Conservation (phyloP, 2,329 filamentous ascomycete species). For the Rhynchosporium graminicola region DNA sequence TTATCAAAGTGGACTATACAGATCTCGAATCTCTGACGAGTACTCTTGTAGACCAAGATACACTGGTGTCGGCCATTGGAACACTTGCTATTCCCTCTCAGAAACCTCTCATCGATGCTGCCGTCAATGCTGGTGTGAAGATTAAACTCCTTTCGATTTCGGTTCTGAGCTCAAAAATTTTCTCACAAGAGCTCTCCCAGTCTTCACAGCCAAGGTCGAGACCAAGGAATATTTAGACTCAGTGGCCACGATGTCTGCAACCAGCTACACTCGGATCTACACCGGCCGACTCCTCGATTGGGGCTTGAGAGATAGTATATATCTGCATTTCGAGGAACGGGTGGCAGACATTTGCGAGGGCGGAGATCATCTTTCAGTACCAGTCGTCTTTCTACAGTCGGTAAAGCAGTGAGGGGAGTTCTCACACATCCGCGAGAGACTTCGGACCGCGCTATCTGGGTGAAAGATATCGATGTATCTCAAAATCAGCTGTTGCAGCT, state of each 20-base stretch:
- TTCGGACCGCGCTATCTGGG: slow-evolving; percentile 50
- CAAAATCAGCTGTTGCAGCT: slow-evolving; percentile 45
- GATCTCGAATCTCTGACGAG: slow-evolving; percentile 44
- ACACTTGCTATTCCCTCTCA: slow-evolving; percentile 44
- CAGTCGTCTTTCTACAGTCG: slow-evolving; percentile 51
- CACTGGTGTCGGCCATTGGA: slow-evolving; percentile 52
- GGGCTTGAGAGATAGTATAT: slow-evolving; percentile 46
- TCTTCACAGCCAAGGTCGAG: slow-evolving; percentile 53
- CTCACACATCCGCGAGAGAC: slow-evolving; percentile 53
- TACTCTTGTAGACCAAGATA: slow-evolving; percentile 58
- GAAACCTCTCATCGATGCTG: slow-evolving; percentile 55
- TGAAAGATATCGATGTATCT: slow-evolving; percentile 48
- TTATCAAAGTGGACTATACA: slow-evolving; percentile 51
- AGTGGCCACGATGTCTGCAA: slow-evolving; percentile 41
- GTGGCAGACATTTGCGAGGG: slow-evolving; percentile 50
- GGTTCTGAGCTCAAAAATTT: slow-evolving; percentile 44
- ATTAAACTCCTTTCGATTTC: slow-evolving; percentile 63
- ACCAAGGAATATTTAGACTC: slow-evolving; percentile 46
- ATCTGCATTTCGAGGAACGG: slow-evolving; percentile 47
- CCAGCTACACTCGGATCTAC: slow-evolving; percentile 56
- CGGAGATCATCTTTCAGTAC: slow-evolving; percentile 50
- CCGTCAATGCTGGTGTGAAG: slow-evolving; percentile 57
- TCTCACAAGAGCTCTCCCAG: slow-evolving; percentile 46
- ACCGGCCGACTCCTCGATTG: slow-evolving; percentile 61
- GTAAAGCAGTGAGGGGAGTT: slow-evolving; percentile 50